phyloP scores from a whole-genome alignment of 164 flowering plant species.

The Sextonia rubra region DNA sequence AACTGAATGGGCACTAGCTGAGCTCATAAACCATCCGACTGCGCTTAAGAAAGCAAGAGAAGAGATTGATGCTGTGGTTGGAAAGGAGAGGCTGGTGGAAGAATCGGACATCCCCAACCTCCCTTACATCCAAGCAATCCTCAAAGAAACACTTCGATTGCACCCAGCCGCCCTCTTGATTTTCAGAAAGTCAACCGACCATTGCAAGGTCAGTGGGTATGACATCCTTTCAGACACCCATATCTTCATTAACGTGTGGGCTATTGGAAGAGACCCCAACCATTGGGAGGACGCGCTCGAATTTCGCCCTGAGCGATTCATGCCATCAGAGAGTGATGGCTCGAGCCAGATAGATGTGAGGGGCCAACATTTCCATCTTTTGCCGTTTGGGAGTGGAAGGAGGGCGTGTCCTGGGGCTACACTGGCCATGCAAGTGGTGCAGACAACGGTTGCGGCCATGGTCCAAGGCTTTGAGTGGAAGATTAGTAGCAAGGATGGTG shows the following conservation, averaged over 20 bases:
- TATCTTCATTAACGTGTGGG: conserved; percentile 7
- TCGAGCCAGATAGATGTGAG: conserved; percentile 15
- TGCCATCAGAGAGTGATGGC: background rate
- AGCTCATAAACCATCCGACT: conserved; percentile 8
- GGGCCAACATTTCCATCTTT: conserved; percentile 28
- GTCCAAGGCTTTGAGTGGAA: conserved; percentile 12
- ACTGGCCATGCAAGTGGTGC: conserved; percentile 5
- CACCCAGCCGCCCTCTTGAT: conserved; percentile 8
- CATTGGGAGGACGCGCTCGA: conserved; percentile 6
- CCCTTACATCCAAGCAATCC: conserved; percentile 8
- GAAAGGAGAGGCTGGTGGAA: background rate
- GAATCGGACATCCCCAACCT: conserved; percentile 6
- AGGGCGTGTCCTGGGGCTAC: conserved; percentile 21
- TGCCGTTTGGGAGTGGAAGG: conserved; percentile 36
- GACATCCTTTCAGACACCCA: conserved; percentile 1
- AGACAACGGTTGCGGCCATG: conserved; percentile 4
- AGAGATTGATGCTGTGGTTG: conserved; percentile 3
- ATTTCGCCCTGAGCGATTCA: conserved; percentile 10
- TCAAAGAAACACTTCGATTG: conserved; percentile 8
- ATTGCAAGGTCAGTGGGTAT: conserved; percentile 11
- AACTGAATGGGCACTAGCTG: conserved; percentile 12
- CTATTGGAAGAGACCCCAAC: conserved; percentile 9
- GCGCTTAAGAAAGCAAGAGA: conserved; percentile 3
- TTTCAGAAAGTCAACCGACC: background rate
- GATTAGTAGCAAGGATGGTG: background rate